phyloP scores from a whole-genome alignment of 1,284 basidiomycete species.

The Sporisorium scitamineum region DNA sequence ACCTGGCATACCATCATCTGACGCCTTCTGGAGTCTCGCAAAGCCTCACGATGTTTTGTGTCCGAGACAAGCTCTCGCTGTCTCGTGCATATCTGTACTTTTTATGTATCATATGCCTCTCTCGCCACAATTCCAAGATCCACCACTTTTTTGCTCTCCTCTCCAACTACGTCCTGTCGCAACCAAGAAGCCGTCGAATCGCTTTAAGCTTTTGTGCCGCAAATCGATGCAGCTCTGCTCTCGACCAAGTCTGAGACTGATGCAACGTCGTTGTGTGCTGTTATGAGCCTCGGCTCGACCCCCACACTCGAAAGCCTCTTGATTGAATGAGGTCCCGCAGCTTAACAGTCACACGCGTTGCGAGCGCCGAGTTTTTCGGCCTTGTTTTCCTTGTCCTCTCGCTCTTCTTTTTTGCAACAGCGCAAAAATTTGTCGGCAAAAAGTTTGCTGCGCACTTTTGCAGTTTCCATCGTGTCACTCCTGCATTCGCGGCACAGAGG shows the following conservation, averaged over 20 bases:
- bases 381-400: not conserved
- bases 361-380: not conserved
- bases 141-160: slow-evolving; percentile 26
- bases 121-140: slow-evolving; percentile 13
- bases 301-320: too few species aligned
- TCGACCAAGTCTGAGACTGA: too few species aligned
- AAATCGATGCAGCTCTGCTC: not conserved
- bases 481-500: not conserved
- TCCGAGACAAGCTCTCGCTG: not conserved
- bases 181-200: not conserved
- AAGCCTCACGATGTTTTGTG: not conserved
- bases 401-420: not conserved
- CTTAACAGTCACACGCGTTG: slow-evolving; percentile 3
- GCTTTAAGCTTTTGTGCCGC: not conserved
- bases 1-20: not conserved
- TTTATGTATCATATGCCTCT: slow-evolving; percentile 12
- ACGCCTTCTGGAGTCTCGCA: not conserved
- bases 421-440: slow-evolving; percentile 9
- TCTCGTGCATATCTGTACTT: slow-evolving; percentile 45
- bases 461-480: not conserved
- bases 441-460: slow-evolving; percentile 2
- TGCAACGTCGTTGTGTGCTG: too few species aligned
- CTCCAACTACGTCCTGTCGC: not conserved
- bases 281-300: not conserved
- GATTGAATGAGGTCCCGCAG: not conserved